Evolutionary conservation across 2,329 filamentous ascomycete species (phyloP).

Genomic region (Diaporthe eres): DNA sequence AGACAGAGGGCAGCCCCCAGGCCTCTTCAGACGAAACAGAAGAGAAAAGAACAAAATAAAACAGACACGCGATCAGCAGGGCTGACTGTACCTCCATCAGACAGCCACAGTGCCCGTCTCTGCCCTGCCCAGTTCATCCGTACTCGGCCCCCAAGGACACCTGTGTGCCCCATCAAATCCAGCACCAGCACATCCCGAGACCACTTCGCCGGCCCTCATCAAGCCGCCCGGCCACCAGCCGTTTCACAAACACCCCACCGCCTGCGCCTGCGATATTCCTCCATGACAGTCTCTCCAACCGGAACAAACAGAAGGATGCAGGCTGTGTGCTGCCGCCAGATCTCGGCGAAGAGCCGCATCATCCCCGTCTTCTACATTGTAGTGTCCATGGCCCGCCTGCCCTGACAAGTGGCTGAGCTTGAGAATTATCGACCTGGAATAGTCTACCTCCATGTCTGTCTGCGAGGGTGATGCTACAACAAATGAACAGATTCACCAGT

Average conservation of each 20-base stretch:
- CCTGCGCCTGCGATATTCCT: background rate
- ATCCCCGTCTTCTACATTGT: background rate
- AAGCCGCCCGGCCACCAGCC: background rate
- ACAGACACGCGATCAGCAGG: background rate
- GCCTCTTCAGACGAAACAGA: slow-evolving; percentile 36
- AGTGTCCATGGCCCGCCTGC: too few relatives aligned
- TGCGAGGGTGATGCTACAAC: background rate
- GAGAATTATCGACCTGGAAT: background rate
- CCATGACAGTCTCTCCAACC: background rate
- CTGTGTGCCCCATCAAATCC: background rate
- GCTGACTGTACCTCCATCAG: background rate
- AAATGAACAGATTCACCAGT: background rate
- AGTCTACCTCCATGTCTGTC: background rate
- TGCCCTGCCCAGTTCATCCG: background rate
- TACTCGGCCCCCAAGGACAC: slow-evolving; percentile 12
- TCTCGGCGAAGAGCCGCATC: background rate
- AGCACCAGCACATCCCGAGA: slow-evolving; percentile 1
- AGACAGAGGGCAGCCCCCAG: background rate
- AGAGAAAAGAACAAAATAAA: background rate
- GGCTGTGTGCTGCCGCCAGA: background rate
- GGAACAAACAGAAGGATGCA: background rate
- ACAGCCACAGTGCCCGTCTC: background rate
- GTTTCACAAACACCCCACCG: slow-evolving; percentile 10
- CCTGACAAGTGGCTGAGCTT: background rate
- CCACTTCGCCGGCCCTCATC: slow-evolving; percentile 23